phyloP scores from a whole-genome alignment of 148 eudicot genomes.

The Suaeda aralocaspica region DNA sequence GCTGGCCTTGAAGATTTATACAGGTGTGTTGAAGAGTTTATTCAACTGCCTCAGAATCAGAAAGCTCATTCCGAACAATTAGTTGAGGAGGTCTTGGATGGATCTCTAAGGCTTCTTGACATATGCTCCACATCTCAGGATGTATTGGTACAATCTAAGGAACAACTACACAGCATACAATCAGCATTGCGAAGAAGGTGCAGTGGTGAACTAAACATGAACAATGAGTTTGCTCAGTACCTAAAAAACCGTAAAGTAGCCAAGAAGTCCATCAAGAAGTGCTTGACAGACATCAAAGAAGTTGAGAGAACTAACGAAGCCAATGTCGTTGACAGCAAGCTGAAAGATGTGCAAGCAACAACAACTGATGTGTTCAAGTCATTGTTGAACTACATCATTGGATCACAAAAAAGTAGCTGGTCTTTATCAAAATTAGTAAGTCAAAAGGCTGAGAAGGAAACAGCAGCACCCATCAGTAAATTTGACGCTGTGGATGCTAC shows the following conservation, averaged over 20 bases:
- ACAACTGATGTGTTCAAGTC: constrained; percentile 24
- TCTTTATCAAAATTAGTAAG: neutral
- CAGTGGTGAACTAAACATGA: constrained; percentile 19
- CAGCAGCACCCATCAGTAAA: neutral
- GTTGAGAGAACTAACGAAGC: neutral
- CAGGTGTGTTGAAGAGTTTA: constrained; percentile 29
- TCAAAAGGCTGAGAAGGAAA: neutral
- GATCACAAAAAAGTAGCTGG: constrained; percentile 5
- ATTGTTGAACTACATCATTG: constrained; percentile 16
- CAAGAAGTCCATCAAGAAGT: constrained; percentile 23
- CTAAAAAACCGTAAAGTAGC: constrained; percentile 21
- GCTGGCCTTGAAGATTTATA: constrained; percentile 21
- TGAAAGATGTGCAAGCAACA: constrained; percentile 23
- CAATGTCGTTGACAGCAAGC: neutral
- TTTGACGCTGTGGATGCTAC: constrained; percentile 21
- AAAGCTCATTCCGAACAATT: neutral
- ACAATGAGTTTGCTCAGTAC: constrained; percentile 12
- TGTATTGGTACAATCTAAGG: constrained; percentile 22
- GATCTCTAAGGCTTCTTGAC: constrained; percentile 37
- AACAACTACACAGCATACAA: constrained; percentile 24
- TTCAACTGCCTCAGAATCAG: constrained; percentile 20
- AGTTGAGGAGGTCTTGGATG: constrained; percentile 26
- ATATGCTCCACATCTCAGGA: constrained; percentile 28
- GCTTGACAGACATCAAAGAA: constrained; percentile 25
- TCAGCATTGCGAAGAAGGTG: constrained; percentile 30